phyloP scores from a whole-genome alignment of 148 eudicot genomes.

The Vaccinium vitisidaea region DNA sequence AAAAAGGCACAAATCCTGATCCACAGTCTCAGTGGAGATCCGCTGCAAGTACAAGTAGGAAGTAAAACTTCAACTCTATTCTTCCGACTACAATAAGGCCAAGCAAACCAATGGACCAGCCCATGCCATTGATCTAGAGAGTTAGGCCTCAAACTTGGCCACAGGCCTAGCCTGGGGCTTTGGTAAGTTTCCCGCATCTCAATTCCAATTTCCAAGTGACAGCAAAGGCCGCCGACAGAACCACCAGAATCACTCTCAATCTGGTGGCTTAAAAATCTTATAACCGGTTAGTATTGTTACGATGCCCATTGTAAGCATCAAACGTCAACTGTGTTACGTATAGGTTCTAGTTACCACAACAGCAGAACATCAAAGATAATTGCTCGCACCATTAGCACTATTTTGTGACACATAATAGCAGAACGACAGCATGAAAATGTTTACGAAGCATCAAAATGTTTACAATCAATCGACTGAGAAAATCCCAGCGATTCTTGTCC shows the following conservation, averaged over 20 bases:
- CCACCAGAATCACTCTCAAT: too few species aligned
- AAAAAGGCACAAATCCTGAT: background rate
- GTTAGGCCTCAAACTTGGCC: background rate
- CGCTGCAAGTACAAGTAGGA: background rate
- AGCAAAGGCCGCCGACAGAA: too few species aligned
- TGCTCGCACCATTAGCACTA: background rate
- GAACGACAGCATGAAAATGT: slow-evolving; percentile 7
- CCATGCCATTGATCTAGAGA: background rate
- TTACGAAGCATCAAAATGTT: slow-evolving; percentile 10
- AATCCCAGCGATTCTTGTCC: slow-evolving; percentile 4
- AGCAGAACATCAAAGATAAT: background rate
- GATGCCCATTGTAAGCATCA: background rate
- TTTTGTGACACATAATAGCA: background rate
- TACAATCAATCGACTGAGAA: slow-evolving; percentile 2
- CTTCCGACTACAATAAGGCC: background rate
- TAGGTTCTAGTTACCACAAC: background rate
- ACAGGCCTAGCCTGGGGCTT: background rate
- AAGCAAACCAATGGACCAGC: background rate
- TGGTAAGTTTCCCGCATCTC: too few species aligned
- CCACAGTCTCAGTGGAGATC: background rate
- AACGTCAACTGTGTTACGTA: background rate
- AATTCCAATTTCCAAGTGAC: too few species aligned
- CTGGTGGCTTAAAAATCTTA: background rate
- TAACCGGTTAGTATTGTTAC: background rate
- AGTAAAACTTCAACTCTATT: background rate